Percentiles rank a stretch among this genome's conserved stretches.
Conservation (phyloP, 2,329 filamentous ascomycete genomes). For the Penicillium palitans region DNA sequence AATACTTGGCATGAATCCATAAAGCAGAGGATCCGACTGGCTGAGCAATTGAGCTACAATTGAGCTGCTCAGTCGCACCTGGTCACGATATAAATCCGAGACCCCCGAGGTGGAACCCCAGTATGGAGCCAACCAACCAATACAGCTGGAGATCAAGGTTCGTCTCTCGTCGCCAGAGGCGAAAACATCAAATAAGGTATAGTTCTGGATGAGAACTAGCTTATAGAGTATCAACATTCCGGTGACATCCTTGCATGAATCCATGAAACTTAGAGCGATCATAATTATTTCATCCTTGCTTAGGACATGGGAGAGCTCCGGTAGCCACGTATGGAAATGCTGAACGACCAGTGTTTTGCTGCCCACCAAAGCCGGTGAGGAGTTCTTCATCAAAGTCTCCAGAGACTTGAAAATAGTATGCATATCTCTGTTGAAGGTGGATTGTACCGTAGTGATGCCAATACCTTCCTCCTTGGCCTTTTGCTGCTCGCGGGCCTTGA, state of each 20-base stretch:
- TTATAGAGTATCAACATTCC: conserved; percentile 92
- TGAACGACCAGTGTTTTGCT: conserved; percentile 95
- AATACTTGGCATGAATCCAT: conserved; percentile 86
- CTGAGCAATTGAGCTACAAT: conserved; percentile 84
- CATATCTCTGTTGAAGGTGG: conserved; percentile 79
- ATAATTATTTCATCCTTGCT: conserved; percentile 82
- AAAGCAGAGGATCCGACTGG: conserved; percentile 75
- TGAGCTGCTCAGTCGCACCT: conserved; percentile 90
- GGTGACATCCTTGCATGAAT: conserved; percentile 82
- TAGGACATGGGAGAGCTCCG: conserved; percentile 76
- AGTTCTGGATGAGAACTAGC: conserved; percentile 87
- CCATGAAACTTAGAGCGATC: conserved; percentile 89
- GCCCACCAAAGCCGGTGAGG: conserved; percentile 80
- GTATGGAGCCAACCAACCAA: conserved; percentile 87
- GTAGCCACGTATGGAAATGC: conserved; percentile 97
- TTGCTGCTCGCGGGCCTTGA: conserved; percentile 82
- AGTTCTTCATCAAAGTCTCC: conserved; percentile 84
- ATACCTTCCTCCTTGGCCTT: conserved; percentile 85
- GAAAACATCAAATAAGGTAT: conserved; percentile 80
- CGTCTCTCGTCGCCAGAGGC: conserved; percentile 72
- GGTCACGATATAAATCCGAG: conserved; percentile 85
- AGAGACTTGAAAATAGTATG: conserved; percentile 86
- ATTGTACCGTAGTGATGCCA: conserved; percentile 70
- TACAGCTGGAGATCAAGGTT: conserved; percentile 75
- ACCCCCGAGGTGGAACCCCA: conserved; percentile 77